Conservation (phyloP, 140 eudicot genomes). For the Ambrosia hybrid region DNA sequence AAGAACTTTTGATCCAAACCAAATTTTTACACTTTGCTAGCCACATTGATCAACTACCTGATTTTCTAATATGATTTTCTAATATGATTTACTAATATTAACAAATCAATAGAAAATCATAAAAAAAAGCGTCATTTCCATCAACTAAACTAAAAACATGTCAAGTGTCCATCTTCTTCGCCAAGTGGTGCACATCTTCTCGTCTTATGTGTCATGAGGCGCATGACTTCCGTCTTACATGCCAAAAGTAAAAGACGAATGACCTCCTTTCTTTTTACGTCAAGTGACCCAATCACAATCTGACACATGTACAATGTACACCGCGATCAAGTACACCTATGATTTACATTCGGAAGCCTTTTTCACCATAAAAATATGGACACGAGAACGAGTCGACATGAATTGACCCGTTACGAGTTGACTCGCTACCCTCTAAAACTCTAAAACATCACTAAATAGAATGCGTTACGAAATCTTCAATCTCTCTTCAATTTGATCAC, state of each 20-base stretch:
- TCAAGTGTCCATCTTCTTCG: neutral
- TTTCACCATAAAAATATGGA: neutral
- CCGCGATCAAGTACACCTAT: too few relatives aligned
- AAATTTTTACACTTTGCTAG: conserved; percentile 25
- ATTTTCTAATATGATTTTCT: conserved; percentile 24
- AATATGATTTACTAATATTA: neutral
- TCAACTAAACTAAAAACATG: neutral
- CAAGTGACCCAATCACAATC: neutral
- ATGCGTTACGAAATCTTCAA: conserved; percentile 1
- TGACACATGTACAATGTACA: neutral
- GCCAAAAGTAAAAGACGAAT: neutral
- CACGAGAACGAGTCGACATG: neutral
- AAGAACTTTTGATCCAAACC: conserved; percentile 30
- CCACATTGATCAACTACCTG: conserved; percentile 9
- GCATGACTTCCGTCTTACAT: neutral
- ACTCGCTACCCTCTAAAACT: neutral
- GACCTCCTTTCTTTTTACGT: neutral
- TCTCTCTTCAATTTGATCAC: conserved; percentile 26
- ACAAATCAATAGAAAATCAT: neutral
- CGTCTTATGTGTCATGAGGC: neutral
- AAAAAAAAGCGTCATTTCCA: too few relatives aligned
- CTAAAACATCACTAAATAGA: neutral
- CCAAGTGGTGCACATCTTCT: too few relatives aligned
- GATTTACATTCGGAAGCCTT: too few relatives aligned
- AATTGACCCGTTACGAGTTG: conserved; percentile 1